phyloP scores from a whole-genome alignment of 2,329 filamentous ascomycete species.

The Alternaria brassicae region DNA sequence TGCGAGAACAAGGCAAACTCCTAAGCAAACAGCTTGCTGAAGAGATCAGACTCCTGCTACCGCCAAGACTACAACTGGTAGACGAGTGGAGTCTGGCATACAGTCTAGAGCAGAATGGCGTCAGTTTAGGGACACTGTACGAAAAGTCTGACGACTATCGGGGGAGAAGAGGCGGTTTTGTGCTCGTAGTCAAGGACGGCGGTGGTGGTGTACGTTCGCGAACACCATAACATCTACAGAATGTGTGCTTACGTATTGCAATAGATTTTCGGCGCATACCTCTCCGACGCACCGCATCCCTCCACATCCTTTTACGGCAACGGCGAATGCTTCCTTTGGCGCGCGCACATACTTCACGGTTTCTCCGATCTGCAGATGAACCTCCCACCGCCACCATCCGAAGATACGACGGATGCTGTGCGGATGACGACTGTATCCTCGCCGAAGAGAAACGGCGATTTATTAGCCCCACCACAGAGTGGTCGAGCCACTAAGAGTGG shows the following conservation, averaged over 20 bases:
- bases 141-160: constrained; percentile 74
- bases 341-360: constrained; percentile 70
- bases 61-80: constrained; percentile 82
- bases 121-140: constrained; percentile 86
- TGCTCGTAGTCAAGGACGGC: constrained; percentile 83
- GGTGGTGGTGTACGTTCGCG: constrained; percentile 69
- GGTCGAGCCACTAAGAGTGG: constrained; percentile 46
- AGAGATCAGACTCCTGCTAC: constrained; percentile 89
- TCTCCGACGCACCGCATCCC: constrained; percentile 86
- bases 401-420: constrained; percentile 67
- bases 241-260: constrained; percentile 11
- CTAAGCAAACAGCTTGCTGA: constrained; percentile 80
- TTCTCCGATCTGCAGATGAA: constrained; percentile 54
- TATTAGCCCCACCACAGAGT: constrained; percentile 37
- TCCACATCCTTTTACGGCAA: constrained; percentile 89
- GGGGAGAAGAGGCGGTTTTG: constrained; percentile 79
- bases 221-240: not conserved
- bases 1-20: constrained; percentile 67
- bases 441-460: constrained; percentile 25
- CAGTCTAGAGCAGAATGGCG: constrained; percentile 89
- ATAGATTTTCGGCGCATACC: constrained; percentile 85
- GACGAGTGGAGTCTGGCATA: constrained; percentile 89
- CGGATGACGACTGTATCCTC: constrained; percentile 66
- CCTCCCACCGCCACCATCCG: constrained; percentile 73
- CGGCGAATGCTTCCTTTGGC: constrained; percentile 94